Base-by-base conservation (phyloP, 2,329 filamentous ascomycete species). In the Leptographium flavum region DNA sequence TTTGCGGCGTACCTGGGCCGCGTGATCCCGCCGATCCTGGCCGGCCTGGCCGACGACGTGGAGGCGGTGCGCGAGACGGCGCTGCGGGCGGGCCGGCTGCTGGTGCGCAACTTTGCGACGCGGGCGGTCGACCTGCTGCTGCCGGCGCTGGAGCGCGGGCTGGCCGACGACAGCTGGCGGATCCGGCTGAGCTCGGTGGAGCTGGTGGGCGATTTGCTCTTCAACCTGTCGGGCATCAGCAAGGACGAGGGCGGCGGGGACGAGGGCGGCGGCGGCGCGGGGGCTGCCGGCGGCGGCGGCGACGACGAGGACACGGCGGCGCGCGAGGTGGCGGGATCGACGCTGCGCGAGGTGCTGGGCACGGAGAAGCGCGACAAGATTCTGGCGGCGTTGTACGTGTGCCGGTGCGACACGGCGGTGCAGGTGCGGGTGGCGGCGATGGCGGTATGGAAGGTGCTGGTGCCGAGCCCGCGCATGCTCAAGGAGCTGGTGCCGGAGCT, bases 101-200 rank as follows among this genome's bases (percentile, higher is more conserved):
- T 98, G 45, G 93, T 98, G 60, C 98, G 98, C 71, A 98, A 98
- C 64, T 98, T 98, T 62, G 87, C 93, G 23, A 84, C 87, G 43
- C 85, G 88, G 57, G 86, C 92, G 32, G 93, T 98, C 43, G 93
- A 98, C 58, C 74, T 98, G 17, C 71, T 98, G 17, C 73, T 98
- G 46, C 92, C 92, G 7, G 92, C 98, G 61, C 75, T 98, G 50
- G 92, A 98, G 66, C 83, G 92, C 54, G 92, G 92, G 60, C 74
- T 98, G 52, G 90, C 88, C n/a, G 90, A 98, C 61, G 87, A 96
- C 63, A 98, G 79, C 65, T 92, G 96, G 64, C 86, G 92, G 56
- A 98, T 98, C 57, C 85, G 92, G 70, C 82, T 98, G 60, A 96
- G 90, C 63, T 98, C 93, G 40, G 92, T 98, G 48, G 92, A 98